Evolutionary conservation across 2,329 filamentous ascomycete genomes (phyloP).

Genomic region (Drechslerella dactyloides): DNA sequence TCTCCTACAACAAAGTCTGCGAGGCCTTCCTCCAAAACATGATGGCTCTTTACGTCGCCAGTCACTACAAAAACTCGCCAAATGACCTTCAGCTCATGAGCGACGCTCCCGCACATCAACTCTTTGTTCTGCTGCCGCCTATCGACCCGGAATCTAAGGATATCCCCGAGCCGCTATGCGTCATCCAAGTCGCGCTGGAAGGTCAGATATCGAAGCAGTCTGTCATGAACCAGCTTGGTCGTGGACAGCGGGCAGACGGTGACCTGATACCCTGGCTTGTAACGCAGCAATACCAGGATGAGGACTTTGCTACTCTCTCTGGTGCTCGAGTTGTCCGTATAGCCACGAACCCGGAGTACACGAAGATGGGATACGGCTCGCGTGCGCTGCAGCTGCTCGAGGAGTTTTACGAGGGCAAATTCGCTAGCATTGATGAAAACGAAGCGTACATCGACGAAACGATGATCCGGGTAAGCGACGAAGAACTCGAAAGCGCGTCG

Average conservation of each 20-base stretch:
- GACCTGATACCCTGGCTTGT: conserved; percentile 98
- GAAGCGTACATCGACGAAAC: conserved; percentile 65
- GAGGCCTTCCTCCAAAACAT: conserved; percentile 98
- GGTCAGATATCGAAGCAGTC: conserved; percentile 93
- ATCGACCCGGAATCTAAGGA: conserved; percentile 76
- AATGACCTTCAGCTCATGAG: conserved; percentile 99
- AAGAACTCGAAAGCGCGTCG: conserved; percentile 75
- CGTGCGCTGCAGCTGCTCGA: conserved; percentile 84
- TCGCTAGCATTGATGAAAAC: conserved; percentile 80
- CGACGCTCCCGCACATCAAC: conserved; percentile 92
- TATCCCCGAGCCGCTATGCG: conserved; percentile 89
- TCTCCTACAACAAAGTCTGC: conserved; percentile 95
- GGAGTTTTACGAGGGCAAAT: conserved; percentile 95
- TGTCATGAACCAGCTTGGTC: conserved; percentile 84
- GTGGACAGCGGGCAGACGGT: conserved; percentile 85
- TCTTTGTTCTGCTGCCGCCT: conserved; percentile 91
- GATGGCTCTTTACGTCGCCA: conserved; percentile 96
- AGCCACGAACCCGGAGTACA: conserved; percentile 83
- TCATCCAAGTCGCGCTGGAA: conserved; percentile 92
- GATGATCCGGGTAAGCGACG: conserved; percentile 82
- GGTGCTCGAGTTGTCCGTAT: conserved; percentile 92
- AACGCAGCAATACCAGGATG: conserved; percentile 93
- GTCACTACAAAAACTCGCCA: conserved; percentile 96
- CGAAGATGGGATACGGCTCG: conserved; percentile 84
- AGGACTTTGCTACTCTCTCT: conserved; percentile 91